Conservation (phyloP, 768 basidiomycete genomes). For the Phylloporus arenicola region DNA sequence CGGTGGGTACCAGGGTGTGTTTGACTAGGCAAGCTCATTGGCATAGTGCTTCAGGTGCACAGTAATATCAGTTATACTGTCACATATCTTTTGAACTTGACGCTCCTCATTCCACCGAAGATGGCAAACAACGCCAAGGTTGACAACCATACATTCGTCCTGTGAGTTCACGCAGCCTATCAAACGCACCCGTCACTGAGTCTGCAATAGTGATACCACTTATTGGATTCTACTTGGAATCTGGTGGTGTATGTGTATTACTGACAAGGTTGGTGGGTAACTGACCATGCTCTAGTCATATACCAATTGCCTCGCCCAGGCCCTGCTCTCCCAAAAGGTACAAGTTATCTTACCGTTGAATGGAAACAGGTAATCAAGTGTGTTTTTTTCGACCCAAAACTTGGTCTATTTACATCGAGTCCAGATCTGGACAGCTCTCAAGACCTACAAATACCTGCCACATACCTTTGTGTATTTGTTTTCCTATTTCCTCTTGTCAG, state of each 20-base stretch:
- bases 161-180: slow-evolving; percentile 41
- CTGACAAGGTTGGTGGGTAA: background rate
- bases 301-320: slow-evolving; percentile 81
- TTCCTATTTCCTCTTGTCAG: slow-evolving; percentile 70
- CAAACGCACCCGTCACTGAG: background rate
- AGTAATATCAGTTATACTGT: slow-evolving; percentile 72
- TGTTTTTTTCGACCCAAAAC: background rate
- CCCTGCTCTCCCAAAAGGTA: slow-evolving; percentile 69
- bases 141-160: slow-evolving; percentile 67
- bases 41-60: slow-evolving; percentile 48
- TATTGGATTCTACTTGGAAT: slow-evolving; percentile 79
- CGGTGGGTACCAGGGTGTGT: slow-evolving; percentile 37
- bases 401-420: background rate
- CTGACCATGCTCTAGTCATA: slow-evolving; percentile 45
- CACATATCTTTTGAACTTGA: slow-evolving; percentile 60
- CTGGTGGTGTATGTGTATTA: slow-evolving; percentile 71
- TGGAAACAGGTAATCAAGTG: slow-evolving; percentile 64
- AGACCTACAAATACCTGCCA: slow-evolving; percentile 72
- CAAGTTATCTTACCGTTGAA: slow-evolving; percentile 74
- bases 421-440: slow-evolving; percentile 71
- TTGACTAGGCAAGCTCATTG: background rate
- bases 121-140: slow-evolving; percentile 48
- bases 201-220: slow-evolving; percentile 47
- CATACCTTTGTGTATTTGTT: slow-evolving; percentile 80
- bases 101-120: slow-evolving; percentile 55